These are phyloP conservation scores for Sporothrix inflata DNA, from an alignment of 2,329 filamentous ascomycete species.

Conservation along the genomic window DNA sequence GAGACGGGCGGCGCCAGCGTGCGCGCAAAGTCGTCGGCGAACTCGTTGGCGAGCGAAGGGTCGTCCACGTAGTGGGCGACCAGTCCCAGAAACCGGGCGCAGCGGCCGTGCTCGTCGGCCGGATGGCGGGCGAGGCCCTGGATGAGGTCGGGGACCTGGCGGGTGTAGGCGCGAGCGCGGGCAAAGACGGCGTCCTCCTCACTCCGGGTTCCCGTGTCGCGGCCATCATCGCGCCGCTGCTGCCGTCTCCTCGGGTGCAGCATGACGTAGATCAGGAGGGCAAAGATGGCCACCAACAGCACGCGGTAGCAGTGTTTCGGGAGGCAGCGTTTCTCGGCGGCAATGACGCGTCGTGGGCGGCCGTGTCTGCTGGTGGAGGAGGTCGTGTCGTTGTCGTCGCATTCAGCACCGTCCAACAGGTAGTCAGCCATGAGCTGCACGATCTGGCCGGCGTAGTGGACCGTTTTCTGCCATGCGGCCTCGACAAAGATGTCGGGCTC, in stretches of 20 bases:
- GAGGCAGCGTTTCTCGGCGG: neutral
- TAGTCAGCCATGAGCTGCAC: neutral
- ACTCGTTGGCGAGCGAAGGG: neutral
- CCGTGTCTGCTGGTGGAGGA: neutral
- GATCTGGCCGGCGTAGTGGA: neutral
- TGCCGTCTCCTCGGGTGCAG: neutral
- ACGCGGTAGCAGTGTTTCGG: neutral
- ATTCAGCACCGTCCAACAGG: neutral
- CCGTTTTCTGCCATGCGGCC: slow-evolving; percentile 3
- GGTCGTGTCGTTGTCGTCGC: neutral
- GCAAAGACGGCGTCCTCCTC: neutral
- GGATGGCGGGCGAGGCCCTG: neutral
- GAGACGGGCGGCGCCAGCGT: neutral
- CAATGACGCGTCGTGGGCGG: neutral
- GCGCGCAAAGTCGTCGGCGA: slow-evolving; percentile 5
- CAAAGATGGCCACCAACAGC: neutral
- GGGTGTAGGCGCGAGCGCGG: neutral
- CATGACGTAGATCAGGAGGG: neutral
- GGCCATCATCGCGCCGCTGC: no score
- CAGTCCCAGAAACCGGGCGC: neutral
- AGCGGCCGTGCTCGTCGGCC: slow-evolving; percentile 4
- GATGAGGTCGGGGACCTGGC: neutral
- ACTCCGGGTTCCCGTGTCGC: neutral
- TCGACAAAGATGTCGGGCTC: neutral
- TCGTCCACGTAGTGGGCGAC: neutral